Evolutionary conservation across 768 basidiomycete species (phyloP).

Genomic region (Guyanaporus albipodus): DNA sequence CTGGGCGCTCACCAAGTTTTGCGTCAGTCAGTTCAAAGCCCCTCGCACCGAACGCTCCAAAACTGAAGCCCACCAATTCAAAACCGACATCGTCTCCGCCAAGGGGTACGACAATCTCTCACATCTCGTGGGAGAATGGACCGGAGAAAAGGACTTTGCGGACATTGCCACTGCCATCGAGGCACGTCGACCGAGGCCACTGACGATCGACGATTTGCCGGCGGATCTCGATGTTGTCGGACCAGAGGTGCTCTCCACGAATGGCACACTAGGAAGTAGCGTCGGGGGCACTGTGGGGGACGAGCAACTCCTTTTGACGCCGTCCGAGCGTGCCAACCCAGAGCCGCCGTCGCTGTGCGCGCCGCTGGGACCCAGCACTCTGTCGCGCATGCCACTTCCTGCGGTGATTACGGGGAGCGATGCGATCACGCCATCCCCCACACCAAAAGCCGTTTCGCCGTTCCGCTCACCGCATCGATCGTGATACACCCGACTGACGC

Average conservation of each 20-base stretch:
- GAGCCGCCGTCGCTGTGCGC: constrained; percentile 53
- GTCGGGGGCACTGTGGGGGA: constrained; percentile 17
- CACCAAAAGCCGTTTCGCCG: constrained; percentile 21
- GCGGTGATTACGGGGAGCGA: constrained; percentile 42
- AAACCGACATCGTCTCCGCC: constrained; percentile 50
- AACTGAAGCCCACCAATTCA: constrained; percentile 52
- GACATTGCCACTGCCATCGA: constrained; percentile 50
- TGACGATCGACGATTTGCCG: constrained; percentile 9
- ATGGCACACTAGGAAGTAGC: neutral
- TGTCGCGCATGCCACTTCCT: constrained; percentile 33
- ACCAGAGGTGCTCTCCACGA: neutral
- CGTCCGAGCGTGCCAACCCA: constrained; percentile 52
- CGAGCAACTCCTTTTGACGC: constrained; percentile 38
- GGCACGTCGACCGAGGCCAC: constrained; percentile 21
- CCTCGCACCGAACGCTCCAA: constrained; percentile 53
- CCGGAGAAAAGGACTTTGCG: constrained; percentile 59
- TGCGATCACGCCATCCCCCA: constrained; percentile 45
- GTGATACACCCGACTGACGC: constrained; percentile 1
- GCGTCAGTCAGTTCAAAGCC: constrained; percentile 77
- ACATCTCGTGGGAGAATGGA: constrained; percentile 49
- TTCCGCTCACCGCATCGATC: constrained; percentile 5
- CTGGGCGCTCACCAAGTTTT: constrained; percentile 86
- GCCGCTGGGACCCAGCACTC: constrained; percentile 37
- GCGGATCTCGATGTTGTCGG: neutral
- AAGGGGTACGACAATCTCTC: constrained; percentile 59